Evolutionary conservation across 2,329 filamentous ascomycete species (phyloP), one percentile per base, ranked within the genome.

Genomic region (Cytospora paraplurivora): DNA sequence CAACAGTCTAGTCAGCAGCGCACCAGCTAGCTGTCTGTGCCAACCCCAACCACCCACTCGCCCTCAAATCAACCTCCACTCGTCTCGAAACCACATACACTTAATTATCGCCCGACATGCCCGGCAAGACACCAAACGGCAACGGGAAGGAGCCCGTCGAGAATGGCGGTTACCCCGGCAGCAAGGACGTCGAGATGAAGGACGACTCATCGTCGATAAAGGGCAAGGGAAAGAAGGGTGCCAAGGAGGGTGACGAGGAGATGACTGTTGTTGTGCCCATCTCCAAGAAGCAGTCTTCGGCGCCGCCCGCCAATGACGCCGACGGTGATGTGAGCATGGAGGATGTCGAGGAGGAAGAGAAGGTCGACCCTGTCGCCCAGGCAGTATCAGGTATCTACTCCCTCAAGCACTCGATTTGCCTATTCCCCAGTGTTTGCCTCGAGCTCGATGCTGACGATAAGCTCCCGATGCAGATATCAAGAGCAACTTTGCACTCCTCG

Each of bases 401-500:
- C 64, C 50, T 13, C 32, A 2, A 15, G 27, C 32, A n/a, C 62
- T 65, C 32, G 13, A 47, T 34, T 27, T 19, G 7, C 44, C 4
- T 19, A 34, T 19, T 13, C 21, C 19, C 49, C 33, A 19, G 56
- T 53, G 1, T 17, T 47, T 49, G 15, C 4, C 11, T 32, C 12
- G 15, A 56, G 41, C 49, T 51, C 44, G 15, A 59, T 35, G 41
- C 19, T 62, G 64, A 62, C 57, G 19, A 33, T 1, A 19, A 17
- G 37, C 41, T 35, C 67, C 33, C 32, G 56, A 65, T 63, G 47
- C 74, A 98, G 95, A 97, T 77, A 96, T 99, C 80, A 95, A 93
- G 79, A 89, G 86, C 83, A 97, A 96, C 79, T 97, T 97, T 75
- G 86, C 87, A 59, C 85, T 99, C 68, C 85, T 99, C 73, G 93